These are phyloP conservation scores for Penicillium psychrofluorescens DNA, from an alignment of 495 filamentous ascomycete genomes.

Conservation along the genomic window DNA sequence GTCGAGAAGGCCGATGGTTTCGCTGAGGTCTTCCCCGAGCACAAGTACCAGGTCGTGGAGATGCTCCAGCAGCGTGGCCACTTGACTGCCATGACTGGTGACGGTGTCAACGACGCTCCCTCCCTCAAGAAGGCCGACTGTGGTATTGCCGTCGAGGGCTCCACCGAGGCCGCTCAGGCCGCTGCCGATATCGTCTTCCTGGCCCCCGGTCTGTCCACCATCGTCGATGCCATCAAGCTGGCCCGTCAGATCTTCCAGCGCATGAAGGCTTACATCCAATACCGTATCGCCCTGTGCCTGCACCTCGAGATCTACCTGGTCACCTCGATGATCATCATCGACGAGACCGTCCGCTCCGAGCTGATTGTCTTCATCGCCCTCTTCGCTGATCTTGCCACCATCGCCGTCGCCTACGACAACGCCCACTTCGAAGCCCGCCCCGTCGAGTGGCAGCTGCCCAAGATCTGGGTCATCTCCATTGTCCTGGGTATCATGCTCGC, in stretches of 20 bases:
- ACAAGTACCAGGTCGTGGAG: constrained; percentile 74
- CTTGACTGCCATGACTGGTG: constrained; percentile 70
- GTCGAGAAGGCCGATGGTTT: constrained; percentile 72
- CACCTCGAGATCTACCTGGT: constrained; percentile 75
- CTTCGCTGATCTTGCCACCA: constrained; percentile 71
- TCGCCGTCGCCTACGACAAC: constrained; percentile 72
- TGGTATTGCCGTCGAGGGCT: constrained; percentile 73
- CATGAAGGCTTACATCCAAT: constrained; percentile 77
- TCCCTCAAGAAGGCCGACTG: constrained; percentile 69
- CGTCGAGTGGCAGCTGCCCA: constrained; percentile 71
- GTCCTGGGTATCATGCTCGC: constrained; percentile 60
- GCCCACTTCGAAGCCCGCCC: constrained; percentile 64
- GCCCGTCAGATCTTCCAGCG: constrained; percentile 76
- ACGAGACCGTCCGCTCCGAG: constrained; percentile 59
- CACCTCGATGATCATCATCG: constrained; percentile 70
- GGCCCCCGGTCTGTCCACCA: constrained; percentile 67
- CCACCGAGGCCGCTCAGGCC: constrained; percentile 69
- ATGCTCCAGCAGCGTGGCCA: constrained; percentile 69
- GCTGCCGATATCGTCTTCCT: constrained; percentile 77
- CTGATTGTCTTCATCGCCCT: constrained; percentile 72
- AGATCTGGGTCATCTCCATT: constrained; percentile 71
- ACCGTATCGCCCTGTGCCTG: constrained; percentile 71
- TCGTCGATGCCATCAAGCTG: constrained; percentile 72
- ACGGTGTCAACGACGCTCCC: constrained; percentile 68
- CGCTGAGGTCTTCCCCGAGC: constrained; percentile 70